A percentile compares a stretch with the other conserved stretches of the same genome.
Conservation (phyloP, 129 eudicot species). For the Solidago caesia region DNA sequence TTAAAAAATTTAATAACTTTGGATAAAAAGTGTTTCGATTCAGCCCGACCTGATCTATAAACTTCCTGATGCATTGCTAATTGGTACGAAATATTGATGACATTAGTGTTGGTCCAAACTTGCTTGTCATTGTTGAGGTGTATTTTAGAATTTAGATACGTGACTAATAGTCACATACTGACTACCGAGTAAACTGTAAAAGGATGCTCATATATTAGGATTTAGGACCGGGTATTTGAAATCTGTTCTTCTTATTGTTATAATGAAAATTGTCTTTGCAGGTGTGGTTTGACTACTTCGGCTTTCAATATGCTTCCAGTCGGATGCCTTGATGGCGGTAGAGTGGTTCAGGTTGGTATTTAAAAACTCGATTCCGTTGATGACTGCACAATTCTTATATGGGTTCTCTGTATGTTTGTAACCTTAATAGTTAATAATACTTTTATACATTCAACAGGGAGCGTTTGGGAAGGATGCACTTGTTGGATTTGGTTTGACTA, state of each 20-base stretch:
- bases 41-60: not conserved
- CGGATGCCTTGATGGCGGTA: conserved; percentile 99
- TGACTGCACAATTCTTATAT: not conserved
- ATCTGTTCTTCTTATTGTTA: conserved; percentile 1
- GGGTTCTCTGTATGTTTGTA: conserved; percentile 18
- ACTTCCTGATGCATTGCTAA: conserved; percentile 15
- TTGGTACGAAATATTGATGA: not conserved
- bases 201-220: not conserved
- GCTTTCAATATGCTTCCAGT: conserved; percentile 97
- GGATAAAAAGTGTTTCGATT: not conserved
- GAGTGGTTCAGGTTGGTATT: conserved; percentile 80
- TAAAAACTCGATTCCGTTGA: conserved; percentile 4
- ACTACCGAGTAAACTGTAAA: conserved; percentile 7
- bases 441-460: conserved; percentile 53
- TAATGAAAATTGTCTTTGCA: conserved; percentile 27
- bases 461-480: conserved; percentile 86
- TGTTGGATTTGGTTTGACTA: conserved; percentile 73
- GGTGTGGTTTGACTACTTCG: conserved; percentile 98
- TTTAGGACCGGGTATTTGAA: not conserved
- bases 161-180: conserved; percentile 3
- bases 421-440: conserved; percentile 6
- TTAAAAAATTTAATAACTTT: not conserved
- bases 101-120: conserved; percentile 7
- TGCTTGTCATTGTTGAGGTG: conserved; percentile 20
- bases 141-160: conserved; percentile 6